Conservation (phyloP, 2,329 filamentous ascomycete genomes). For the Chrysosphaeria jannelii region DNA sequence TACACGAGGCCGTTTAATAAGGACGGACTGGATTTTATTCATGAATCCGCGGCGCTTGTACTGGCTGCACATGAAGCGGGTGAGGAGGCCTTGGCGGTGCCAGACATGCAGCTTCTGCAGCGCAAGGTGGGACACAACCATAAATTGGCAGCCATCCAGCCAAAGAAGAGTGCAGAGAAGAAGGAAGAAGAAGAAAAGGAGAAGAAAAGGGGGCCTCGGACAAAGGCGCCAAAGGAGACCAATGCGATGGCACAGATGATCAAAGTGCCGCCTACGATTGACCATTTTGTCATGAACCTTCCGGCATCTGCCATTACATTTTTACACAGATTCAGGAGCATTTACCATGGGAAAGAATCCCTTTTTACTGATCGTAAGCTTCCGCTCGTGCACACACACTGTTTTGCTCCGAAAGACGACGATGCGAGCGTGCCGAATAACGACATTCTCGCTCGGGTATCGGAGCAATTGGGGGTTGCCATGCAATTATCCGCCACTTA, state of each 20-base stretch:
- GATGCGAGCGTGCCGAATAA: constrained; percentile 22
- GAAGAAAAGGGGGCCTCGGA: constrained; percentile 4
- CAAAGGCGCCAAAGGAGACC: not conserved
- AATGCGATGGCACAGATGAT: constrained; percentile 8
- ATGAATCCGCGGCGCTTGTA: constrained; percentile 29
- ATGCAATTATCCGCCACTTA: constrained; percentile 13
- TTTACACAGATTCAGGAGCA: constrained; percentile 40
- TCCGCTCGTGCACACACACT: constrained; percentile 79
- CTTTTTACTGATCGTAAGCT: constrained; percentile 28
- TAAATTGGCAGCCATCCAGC: not conserved
- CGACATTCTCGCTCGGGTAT: constrained; percentile 37
- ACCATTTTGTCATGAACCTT: constrained; percentile 97
- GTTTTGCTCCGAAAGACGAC: constrained; percentile 61
- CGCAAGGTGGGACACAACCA: too few species aligned
- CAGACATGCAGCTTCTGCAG: not conserved
- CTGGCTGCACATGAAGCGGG: constrained; percentile 18
- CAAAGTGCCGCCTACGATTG: constrained; percentile 40
- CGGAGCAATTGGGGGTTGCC: constrained; percentile 23
- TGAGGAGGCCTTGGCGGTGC: constrained; percentile 10
- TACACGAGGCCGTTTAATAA: constrained; percentile 57
- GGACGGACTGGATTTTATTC: constrained; percentile 62
- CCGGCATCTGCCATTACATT: constrained; percentile 75
- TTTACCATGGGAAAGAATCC: constrained; percentile 42
- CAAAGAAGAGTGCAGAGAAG: not conserved
- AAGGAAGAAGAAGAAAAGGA: constrained; percentile 3